A percentile compares a stretch with the other conserved stretches of the same genome.
These are phyloP conservation scores for Sarocladium kiliense DNA, from an alignment of 2,329 filamentous ascomycete genomes.

Conservation along the genomic window DNA sequence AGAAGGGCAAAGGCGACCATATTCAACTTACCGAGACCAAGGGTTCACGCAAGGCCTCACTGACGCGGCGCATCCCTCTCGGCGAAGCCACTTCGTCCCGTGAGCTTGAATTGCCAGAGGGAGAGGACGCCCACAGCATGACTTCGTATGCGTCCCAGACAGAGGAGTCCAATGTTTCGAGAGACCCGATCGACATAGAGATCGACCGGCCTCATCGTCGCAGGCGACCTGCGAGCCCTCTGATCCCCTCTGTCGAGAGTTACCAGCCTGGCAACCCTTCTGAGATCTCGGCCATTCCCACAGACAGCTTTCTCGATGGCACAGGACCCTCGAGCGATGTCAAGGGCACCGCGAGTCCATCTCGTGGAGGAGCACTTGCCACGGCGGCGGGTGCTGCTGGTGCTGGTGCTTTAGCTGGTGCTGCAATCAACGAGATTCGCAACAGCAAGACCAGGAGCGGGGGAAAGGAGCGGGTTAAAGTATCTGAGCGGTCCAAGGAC, in stretches of 20 bases:
- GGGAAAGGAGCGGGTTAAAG: conserved; percentile 36
- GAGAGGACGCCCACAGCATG: conserved; percentile 61
- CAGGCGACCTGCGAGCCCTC: conserved; percentile 63
- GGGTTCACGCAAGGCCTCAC: conserved; percentile 63
- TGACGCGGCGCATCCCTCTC: conserved; percentile 48
- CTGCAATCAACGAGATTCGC: conserved; percentile 36
- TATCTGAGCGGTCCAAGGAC: conserved; percentile 36
- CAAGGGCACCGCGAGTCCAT: conserved; percentile 38
- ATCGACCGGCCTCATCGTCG: conserved; percentile 59
- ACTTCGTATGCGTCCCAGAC: conserved; percentile 73
- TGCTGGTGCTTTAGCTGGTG: conserved; percentile 28
- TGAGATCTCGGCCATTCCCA: conserved; percentile 75
- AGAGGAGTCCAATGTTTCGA: conserved; percentile 72
- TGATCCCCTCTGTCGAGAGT: conserved; percentile 52
- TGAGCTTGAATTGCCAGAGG: conserved; percentile 39
- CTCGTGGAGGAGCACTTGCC: conserved; percentile 31
- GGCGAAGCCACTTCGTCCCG: conserved; percentile 27
- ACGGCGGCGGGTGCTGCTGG: conserved; percentile 29
- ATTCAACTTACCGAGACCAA: conserved; percentile 83
- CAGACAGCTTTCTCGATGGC: conserved; percentile 58
- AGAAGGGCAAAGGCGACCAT: conserved; percentile 64
- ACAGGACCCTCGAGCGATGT: conserved; percentile 36
- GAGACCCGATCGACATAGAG: conserved; percentile 83
- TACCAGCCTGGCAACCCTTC: conserved; percentile 63
- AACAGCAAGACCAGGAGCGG: conserved; percentile 39